phyloP scores from a whole-genome alignment of 78 protist species.

The Chrysochromulina tobinii region DNA sequence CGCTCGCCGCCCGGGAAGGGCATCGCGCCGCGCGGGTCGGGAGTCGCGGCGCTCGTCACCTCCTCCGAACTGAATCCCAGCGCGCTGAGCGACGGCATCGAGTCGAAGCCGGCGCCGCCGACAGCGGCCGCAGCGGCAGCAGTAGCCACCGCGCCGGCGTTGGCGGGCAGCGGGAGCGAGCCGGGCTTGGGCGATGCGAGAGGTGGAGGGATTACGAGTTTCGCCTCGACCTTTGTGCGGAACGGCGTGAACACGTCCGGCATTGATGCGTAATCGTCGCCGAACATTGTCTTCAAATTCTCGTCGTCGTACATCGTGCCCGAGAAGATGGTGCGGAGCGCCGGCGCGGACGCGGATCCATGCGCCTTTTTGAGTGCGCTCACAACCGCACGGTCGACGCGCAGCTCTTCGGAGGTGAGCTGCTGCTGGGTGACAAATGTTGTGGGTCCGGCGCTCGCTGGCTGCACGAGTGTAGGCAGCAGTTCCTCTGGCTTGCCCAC shows the following conservation, averaged over 20 bases:
- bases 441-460: background rate
- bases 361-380: no score
- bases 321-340: background rate
- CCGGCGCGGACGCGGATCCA: background rate
- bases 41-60: background rate
- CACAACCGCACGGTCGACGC: background rate
- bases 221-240: background rate
- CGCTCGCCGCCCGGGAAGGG: conserved; percentile 57
- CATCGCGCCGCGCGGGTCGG: background rate
- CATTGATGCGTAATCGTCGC: background rate
- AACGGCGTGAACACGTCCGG: conserved; percentile 32
- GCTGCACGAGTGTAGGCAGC: background rate
- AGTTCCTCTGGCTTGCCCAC: conserved; percentile 51
- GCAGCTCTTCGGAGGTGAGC: background rate
- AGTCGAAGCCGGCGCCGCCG: background rate
- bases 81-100: background rate
- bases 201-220: background rate
- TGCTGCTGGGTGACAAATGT: background rate
- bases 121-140: background rate
- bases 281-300: background rate
- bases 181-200: background rate
- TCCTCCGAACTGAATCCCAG: background rate
- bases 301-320: background rate
- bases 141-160: background rate
- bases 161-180: background rate